Percentiles rank a stretch among this genome's conserved stretches.
phyloP scores from a whole-genome alignment of 1,284 basidiomycete genomes.

The Irpex sp. region DNA sequence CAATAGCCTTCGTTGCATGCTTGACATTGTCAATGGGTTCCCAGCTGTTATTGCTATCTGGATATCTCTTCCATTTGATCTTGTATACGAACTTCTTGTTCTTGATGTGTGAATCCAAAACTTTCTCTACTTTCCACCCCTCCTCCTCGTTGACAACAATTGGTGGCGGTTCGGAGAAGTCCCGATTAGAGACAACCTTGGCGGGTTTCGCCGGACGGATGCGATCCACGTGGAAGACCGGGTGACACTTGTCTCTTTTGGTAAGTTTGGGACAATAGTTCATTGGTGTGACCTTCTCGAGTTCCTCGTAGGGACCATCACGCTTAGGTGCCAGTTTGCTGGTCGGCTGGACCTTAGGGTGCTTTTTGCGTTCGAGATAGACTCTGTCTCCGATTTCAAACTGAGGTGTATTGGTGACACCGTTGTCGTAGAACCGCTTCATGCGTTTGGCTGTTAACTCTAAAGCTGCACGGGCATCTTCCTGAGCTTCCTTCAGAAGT shows the following conservation, averaged over 20 bases:
- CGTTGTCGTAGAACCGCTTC: neutral
- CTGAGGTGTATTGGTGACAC: neutral
- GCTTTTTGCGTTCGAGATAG: neutral
- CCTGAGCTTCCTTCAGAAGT: neutral
- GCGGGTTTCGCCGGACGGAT: neutral
- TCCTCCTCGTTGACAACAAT: neutral
- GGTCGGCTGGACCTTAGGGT: neutral
- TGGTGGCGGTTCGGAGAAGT: neutral
- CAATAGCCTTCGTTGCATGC: neutral
- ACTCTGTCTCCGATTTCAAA: slow-evolving; percentile 1
- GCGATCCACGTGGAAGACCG: neutral
- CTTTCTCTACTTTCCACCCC: neutral
- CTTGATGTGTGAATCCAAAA: neutral
- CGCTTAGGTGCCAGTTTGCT: neutral
- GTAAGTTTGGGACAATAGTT: neutral
- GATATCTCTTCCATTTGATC: slow-evolving; percentile 11
- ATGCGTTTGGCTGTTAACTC: neutral
- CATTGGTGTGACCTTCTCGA: neutral
- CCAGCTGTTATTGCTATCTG: slow-evolving; percentile 6
- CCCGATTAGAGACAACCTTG: neutral
- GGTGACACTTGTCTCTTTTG: neutral
- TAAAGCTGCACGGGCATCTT: neutral
- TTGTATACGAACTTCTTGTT: slow-evolving; percentile 1
- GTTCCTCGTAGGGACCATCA: neutral
- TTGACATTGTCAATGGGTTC: neutral